phyloP scores from a whole-genome alignment of 352 stramenopile genomes.

The Phytophthora sansomeana region DNA sequence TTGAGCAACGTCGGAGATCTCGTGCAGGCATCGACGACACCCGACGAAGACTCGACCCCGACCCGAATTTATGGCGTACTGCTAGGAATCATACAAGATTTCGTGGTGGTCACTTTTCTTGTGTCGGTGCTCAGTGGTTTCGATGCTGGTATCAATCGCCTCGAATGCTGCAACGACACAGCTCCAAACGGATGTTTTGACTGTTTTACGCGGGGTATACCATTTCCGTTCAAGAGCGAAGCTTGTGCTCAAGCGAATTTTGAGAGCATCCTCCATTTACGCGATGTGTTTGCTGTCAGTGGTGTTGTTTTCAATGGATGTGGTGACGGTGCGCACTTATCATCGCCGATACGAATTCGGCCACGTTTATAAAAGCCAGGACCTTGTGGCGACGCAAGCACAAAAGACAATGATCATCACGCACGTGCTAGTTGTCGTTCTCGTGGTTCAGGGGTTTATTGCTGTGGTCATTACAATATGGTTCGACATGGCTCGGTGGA shows the following conservation, averaged over 20 bases:
- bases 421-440: constrained; percentile 3
- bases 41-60: constrained; percentile 18
- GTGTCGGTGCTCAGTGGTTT: constrained; percentile 25
- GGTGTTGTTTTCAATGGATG: constrained; percentile 25
- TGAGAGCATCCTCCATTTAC: constrained; percentile 19
- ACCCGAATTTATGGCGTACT: constrained; percentile 18
- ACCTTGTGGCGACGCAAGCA: constrained; percentile 1
- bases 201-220: constrained; percentile 39
- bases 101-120: constrained; percentile 36
- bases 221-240: constrained; percentile 23
- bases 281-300: constrained; percentile 28
- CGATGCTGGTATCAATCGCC: constrained; percentile 35
- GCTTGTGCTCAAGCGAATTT: constrained; percentile 34
- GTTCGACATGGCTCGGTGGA: constrained; percentile 41
- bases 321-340: constrained; percentile 30
- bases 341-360: constrained; percentile 23
- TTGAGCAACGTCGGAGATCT: constrained; percentile 32
- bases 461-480: constrained; percentile 24
- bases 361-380: constrained; percentile 1
- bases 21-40: background rate
- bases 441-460: constrained; percentile 23
- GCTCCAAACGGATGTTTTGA: constrained; percentile 39
- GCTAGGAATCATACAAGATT: constrained; percentile 34
- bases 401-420: constrained; percentile 10
- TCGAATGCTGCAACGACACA: constrained; percentile 38